Evolutionary conservation across 495 filamentous ascomycete species (phyloP), one percentile per base, ranked within the genome.

Genomic region (Penicillium arizonense): DNA sequence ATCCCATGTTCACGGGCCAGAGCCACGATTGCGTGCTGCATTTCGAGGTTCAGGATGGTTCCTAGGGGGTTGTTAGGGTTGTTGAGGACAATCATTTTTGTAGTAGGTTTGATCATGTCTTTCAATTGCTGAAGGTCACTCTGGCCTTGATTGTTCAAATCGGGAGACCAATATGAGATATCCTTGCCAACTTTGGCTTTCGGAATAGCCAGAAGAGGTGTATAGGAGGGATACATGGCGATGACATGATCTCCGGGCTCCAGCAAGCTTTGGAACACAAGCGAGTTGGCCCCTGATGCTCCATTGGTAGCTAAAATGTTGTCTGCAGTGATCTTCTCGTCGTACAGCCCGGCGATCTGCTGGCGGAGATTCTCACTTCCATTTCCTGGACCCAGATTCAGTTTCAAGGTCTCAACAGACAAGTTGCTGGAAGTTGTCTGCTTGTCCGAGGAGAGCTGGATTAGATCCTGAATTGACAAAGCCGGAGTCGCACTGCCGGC

Each of bases 71-170:
- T 59, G 36, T 59, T 54, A 3, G 56, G 56, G 18, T 59, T 56
- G 46, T 59, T 59, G 9, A 59, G 37, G 33, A 59, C 34, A 13
- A 59, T 55, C 42, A 59, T 41, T n/a, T 48, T 55, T 3, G 56
- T 59, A 9, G 26, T 56, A 2, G 52, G 46, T 7, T 39, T 55
- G 47, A 59, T 51, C 39, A 56, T 6, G 5, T 10, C 26, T 35
- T 47, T 34, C 9, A 59, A 36, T 2, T 21, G 11, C 5, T 47
- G 23, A 9, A 59, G 36, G 18, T 48, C 11, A 1, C 40, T 21
- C 5, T 47, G 28, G 10, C 37, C 38, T 5, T 30, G 21, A 8
- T 47, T 47, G 7, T 47, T 9, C 13, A 56, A 11, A 30, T 52
- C 47, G 11, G 56, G 46, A 3, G 20, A 37, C 56, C 56, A 59